Percentiles rank a stretch among this genome's conserved stretches.
These are phyloP conservation scores for Tricholoma bakamatsutake DNA, from an alignment of 768 basidiomycete species.

Conservation along the genomic window DNA sequence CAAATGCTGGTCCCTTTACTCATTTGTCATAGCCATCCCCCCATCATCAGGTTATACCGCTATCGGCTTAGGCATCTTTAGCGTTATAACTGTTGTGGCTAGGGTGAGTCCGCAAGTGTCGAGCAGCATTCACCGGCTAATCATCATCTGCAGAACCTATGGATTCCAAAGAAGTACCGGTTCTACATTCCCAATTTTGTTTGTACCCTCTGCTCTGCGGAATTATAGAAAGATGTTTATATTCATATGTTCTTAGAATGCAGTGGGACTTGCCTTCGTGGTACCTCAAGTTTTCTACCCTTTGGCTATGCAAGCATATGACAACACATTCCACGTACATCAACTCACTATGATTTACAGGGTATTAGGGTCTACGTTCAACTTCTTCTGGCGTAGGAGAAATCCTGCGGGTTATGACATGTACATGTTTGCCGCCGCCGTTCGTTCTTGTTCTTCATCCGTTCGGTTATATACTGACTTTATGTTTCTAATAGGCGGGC, in stretches of 20 bases:
- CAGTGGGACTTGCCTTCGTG: conserved; percentile 48
- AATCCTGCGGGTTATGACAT: conserved; percentile 42
- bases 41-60: conserved; percentile 52
- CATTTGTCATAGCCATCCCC: conserved; percentile 36
- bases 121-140: neutral
- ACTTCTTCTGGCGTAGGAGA: conserved; percentile 42
- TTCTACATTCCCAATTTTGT: conserved; percentile 48
- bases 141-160: conserved; percentile 24
- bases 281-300: conserved; percentile 45
- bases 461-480: neutral
- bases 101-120: conserved; percentile 21
- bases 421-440: conserved; percentile 54
- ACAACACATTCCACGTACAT: neutral
- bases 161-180: conserved; percentile 45
- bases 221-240: neutral
- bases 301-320: conserved; percentile 35
- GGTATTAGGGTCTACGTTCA: conserved; percentile 40
- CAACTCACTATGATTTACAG: conserved; percentile 6
- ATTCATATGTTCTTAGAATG: conserved; percentile 27
- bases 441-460: conserved; percentile 13
- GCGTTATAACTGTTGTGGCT: conserved; percentile 37
- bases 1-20: neutral
- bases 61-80: conserved; percentile 43
- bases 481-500: conserved; percentile 28
- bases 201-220: conserved; percentile 2